phyloP scores from a whole-genome alignment of 164 flowering plant species.

The Aristolochia californica region DNA sequence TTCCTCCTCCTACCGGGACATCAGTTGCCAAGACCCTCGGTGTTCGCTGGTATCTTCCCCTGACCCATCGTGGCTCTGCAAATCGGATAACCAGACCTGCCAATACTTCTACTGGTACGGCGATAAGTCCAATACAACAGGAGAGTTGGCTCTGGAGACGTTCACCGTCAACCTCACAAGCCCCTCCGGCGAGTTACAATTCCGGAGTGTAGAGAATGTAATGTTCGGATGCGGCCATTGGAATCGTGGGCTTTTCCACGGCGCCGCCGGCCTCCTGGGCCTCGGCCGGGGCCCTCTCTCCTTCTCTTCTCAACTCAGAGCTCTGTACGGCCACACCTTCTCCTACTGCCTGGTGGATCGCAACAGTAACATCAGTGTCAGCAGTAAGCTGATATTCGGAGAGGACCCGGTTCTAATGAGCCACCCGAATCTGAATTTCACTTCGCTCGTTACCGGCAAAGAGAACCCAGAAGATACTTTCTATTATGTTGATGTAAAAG shows the following conservation, averaged over 20 bases:
- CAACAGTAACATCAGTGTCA: constrained; percentile 60
- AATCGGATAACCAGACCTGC: constrained; percentile 44
- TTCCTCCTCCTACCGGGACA: constrained; percentile 41
- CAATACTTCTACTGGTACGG: constrained; percentile 95
- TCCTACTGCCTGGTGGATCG: constrained; percentile 91
- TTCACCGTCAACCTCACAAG: constrained; percentile 76
- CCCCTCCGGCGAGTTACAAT: constrained; percentile 29
- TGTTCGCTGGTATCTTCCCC: constrained; percentile 72
- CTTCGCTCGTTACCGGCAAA: constrained; percentile 46
- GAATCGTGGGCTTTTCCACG: constrained; percentile 92
- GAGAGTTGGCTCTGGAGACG: constrained; percentile 78
- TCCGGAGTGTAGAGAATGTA: constrained; percentile 48
- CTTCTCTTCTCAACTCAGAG: constrained; percentile 72
- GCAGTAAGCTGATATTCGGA: constrained; percentile 82
- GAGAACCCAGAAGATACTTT: constrained; percentile 71
- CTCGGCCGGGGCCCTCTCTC: constrained; percentile 89
- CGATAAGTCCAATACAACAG: constrained; percentile 87
- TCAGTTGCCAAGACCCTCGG: constrained; percentile 57
- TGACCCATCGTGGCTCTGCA: constrained; percentile 59
- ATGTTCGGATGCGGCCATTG: constrained; percentile 99
- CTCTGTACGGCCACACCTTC: constrained; percentile 75
- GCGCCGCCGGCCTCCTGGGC: constrained; percentile 88
- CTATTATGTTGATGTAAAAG: constrained; percentile 63
- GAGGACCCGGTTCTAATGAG: constrained; percentile 48
- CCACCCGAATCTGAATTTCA: constrained; percentile 62